Evolutionary conservation across 768 basidiomycete species (phyloP).

Genomic region (Termitomyces sp.): DNA sequence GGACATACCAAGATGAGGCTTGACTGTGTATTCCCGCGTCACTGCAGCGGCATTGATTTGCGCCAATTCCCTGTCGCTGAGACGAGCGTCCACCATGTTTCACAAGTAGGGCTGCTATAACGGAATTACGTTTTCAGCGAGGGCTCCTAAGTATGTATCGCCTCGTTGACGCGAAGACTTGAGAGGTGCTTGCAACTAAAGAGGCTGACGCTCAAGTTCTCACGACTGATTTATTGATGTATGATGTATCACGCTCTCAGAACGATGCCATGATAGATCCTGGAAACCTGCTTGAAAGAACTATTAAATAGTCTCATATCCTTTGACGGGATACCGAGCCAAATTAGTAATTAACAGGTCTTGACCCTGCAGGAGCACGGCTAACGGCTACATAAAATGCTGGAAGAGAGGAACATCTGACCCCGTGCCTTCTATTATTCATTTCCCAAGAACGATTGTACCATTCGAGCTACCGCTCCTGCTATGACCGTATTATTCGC

Average conservation of each 20-base stretch:
- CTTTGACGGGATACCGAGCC: no score
- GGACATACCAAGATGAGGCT: slow-evolving; percentile 81
- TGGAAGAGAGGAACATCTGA: background rate
- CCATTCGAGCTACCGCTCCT: slow-evolving; percentile 35
- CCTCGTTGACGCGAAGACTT: background rate
- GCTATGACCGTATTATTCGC: slow-evolving; percentile 29
- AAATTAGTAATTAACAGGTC: background rate
- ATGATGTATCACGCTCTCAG: no score
- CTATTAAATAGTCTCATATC: no score
- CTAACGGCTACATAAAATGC: background rate
- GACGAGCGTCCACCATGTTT: slow-evolving; percentile 48
- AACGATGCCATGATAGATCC: background rate
- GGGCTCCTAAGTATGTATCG: background rate
- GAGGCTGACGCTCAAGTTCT: slow-evolving; percentile 4
- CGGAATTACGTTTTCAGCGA: background rate
- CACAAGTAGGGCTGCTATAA: background rate
- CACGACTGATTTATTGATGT: slow-evolving; percentile 6
- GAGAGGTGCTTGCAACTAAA: background rate
- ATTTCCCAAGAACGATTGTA: slow-evolving; percentile 24
- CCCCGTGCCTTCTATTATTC: background rate
- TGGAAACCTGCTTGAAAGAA: background rate
- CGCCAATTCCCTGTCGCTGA: slow-evolving; percentile 70
- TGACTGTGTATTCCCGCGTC: slow-evolving; percentile 80
- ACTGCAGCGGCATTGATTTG: slow-evolving; percentile 86
- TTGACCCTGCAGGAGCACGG: background rate